phyloP scores from a whole-genome alignment of 2,329 filamentous ascomycete species.

The Nemania serpens region DNA sequence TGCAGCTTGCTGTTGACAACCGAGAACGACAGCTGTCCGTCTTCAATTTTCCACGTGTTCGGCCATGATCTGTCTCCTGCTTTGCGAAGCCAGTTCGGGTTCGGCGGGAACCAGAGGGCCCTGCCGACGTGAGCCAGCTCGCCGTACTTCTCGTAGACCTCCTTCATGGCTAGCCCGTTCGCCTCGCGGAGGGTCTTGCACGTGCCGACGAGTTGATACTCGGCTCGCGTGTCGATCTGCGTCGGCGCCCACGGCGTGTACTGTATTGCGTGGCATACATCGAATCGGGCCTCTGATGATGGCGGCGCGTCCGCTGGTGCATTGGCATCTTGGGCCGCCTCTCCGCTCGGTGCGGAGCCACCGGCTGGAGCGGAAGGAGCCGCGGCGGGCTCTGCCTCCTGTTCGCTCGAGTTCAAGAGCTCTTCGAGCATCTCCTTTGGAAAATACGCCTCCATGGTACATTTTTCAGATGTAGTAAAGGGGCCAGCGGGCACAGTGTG shows the following conservation, averaged over 20 bases:
- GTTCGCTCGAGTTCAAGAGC: neutral
- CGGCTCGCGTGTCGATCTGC: neutral
- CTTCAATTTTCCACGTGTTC: slow-evolving; percentile 14
- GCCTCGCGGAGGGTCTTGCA: neutral
- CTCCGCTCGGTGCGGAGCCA: neutral
- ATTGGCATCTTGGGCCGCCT: neutral
- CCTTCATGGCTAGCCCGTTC: slow-evolving; percentile 1
- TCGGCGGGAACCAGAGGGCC: neutral
- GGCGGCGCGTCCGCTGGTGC: neutral
- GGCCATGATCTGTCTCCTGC: neutral
- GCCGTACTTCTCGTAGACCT: slow-evolving; percentile 15
- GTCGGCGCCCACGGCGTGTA: neutral
- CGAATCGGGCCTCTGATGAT: neutral
- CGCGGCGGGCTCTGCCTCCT: neutral
- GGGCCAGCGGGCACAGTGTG: no score
- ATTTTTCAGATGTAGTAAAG: no score
- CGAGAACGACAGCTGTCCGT: slow-evolving; percentile 2
- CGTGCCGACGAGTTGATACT: neutral
- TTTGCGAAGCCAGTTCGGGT: slow-evolving; percentile 11
- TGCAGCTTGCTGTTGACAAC: neutral
- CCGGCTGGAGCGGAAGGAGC: neutral
- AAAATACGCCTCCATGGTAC: neutral
- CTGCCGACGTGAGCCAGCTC: neutral
- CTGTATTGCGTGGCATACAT: neutral
- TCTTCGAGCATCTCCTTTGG: slow-evolving; percentile 1